Evolutionary conservation across 805 yeast species (phyloP), one percentile per base, ranked within the genome.

Genomic region (Dipodascopsis uninucleata): DNA sequence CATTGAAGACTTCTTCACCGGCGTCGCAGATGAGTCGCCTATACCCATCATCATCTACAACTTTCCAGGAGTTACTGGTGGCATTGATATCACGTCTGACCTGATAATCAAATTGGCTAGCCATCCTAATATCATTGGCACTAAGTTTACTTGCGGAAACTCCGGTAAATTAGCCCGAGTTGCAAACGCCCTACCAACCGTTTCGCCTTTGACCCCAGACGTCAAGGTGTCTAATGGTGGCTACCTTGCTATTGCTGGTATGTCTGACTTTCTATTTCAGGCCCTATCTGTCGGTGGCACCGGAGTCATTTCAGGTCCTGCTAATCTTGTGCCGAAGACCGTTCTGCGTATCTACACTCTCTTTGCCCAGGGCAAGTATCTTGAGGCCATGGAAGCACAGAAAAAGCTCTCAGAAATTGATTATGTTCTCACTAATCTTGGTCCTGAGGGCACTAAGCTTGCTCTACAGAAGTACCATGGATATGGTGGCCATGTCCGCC

Each of bases 281-380:
- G 73, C 71, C 10, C 63, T 74, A 38, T 44, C 70, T 0, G 70
- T 72, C 20, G 78, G 78, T 17, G 69, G 68, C 45, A 60, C 66
- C 38, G 80, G 79, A 28, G 66, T 77, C 17, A 70, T 76, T 45
- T 78, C 75, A 56, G 81, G 78, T 6, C 62, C 75, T 31, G 65
- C 73, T 32, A 78, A 77, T 33, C 75, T 75, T 2, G 72, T 67
- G 62, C 81, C 81, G 49, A 72, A 72, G 61, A 62, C 71, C 4
- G 69, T 69, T 39, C 75, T 71, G 43, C 64, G 65, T 39, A 46
- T 40, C 34, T 47, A 39, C 32, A 26, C 39, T 16, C 58, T 76
- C 36, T 72, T 63, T 52, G 62, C 66, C 31, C 60, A 58, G 9
- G 77, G 77, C 24, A 66, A 73, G 40, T 49, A 57, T 38, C 64